A percentile compares a stretch with the other conserved stretches of the same genome.
Evolutionary conservation across 495 filamentous ascomycete species (phyloP).

Genomic region (Astrocystis sublimbata): DNA sequence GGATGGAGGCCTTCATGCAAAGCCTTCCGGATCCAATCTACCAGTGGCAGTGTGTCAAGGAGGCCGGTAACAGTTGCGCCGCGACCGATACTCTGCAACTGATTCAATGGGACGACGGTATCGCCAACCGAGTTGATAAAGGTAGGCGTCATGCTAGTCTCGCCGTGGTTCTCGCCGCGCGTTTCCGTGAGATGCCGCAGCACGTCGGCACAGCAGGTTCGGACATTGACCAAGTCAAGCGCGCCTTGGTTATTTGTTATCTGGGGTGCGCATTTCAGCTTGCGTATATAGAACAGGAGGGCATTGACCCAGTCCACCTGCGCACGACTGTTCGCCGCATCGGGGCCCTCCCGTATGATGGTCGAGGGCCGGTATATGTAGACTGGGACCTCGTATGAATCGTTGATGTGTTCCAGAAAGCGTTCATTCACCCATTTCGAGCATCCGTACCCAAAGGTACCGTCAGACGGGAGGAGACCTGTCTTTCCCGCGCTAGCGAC

Average conservation of each 20-base stretch:
- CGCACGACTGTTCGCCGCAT: conserved; percentile 9
- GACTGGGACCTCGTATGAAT: neutral
- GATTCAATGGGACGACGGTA: conserved; percentile 4
- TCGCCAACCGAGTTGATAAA: conserved; percentile 14
- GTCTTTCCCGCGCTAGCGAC: conserved; percentile 7
- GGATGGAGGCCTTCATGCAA: neutral
- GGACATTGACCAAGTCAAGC: conserved; percentile 24
- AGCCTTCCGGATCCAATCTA: neutral
- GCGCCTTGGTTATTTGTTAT: conserved; percentile 12
- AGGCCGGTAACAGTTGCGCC: too few species aligned
- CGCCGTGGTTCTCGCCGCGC: too few species aligned
- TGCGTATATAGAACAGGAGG: conserved; percentile 19
- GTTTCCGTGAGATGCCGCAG: too few species aligned
- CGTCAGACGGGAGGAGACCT: too few species aligned
- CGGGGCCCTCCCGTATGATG: conserved; percentile 25
- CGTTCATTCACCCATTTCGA: conserved; percentile 26
- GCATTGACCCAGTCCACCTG: conserved; percentile 28
- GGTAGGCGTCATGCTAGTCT: too few species aligned
- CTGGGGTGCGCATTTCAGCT: conserved; percentile 16
- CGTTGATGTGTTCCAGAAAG: conserved; percentile 14
- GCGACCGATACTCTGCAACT: too few species aligned
- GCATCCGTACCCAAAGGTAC: conserved; percentile 24
- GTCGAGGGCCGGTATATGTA: conserved; percentile 30
- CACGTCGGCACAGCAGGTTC: neutral
- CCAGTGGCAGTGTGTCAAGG: conserved; percentile 12